Conservation (phyloP, 2,329 filamentous ascomycete species). For the Pseudogymnoascus sp. region DNA sequence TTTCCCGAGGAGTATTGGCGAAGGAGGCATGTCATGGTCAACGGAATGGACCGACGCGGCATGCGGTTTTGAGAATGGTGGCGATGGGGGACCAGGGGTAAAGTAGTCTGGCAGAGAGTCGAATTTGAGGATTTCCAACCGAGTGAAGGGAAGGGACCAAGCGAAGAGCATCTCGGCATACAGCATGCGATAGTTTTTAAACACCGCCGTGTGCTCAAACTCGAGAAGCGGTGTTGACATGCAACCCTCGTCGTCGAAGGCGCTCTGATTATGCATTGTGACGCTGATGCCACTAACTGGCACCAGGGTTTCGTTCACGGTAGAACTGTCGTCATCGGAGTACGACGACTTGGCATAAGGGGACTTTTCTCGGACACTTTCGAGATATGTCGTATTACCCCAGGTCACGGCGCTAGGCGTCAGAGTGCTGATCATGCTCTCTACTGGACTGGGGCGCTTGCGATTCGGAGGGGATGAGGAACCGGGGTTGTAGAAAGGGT, state of each 20-base stretch:
- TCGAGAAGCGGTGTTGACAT: slow-evolving; percentile 53
- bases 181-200: slow-evolving; percentile 54
- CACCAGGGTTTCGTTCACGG: slow-evolving; percentile 9
- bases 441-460: slow-evolving; percentile 56
- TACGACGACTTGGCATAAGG: slow-evolving; percentile 19
- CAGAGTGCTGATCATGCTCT: slow-evolving; percentile 50
- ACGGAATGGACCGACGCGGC: slow-evolving; percentile 22
- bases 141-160: slow-evolving; percentile 55
- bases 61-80: slow-evolving; percentile 18
- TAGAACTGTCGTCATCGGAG: slow-evolving; percentile 25
- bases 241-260: slow-evolving; percentile 63
- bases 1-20: slow-evolving; percentile 50
- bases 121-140: slow-evolving; percentile 63
- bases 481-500: slow-evolving; percentile 25
- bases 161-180: slow-evolving; percentile 64
- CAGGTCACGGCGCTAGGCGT: slow-evolving; percentile 36
- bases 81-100: slow-evolving; percentile 21
- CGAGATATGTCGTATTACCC: slow-evolving; percentile 32
- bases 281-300: slow-evolving; percentile 32
- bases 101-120: slow-evolving; percentile 50
- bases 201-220: slow-evolving; percentile 37
- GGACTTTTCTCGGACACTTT: slow-evolving; percentile 29
- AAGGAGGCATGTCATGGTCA: slow-evolving; percentile 28
- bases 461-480: slow-evolving; percentile 39
- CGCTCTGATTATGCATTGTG: slow-evolving; percentile 52